phyloP scores from a whole-genome alignment of 2,329 filamentous ascomycete species.

The Capronia coronata region DNA sequence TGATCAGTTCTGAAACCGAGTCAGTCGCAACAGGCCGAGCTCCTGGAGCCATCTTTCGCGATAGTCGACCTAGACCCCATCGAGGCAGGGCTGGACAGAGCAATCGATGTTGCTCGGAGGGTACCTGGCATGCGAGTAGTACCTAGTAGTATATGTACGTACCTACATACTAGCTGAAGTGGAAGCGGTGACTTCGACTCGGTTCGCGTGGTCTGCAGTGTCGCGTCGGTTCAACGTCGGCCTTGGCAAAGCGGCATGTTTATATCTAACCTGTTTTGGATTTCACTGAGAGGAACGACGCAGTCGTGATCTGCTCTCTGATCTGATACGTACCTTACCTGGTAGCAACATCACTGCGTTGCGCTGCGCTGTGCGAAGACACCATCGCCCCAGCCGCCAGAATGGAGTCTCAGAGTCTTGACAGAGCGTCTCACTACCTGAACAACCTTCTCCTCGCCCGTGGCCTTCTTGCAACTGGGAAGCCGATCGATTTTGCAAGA shows the following conservation, averaged over 20 bases:
- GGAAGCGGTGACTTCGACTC: neutral
- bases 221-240: neutral
- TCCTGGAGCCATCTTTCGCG: neutral
- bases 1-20: constrained; percentile 2
- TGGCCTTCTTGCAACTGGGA: constrained; percentile 54
- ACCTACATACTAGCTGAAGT: neutral
- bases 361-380: neutral
- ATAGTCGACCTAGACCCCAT: neutral
- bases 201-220: neutral
- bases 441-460: constrained; percentile 61
- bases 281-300: neutral
- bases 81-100: neutral
- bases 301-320: no score
- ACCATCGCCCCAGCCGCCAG: neutral
- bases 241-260: constrained; percentile 3
- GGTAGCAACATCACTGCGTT: no score
- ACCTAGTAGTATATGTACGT: no score
- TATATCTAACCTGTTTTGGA: constrained; percentile 12
- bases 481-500: constrained; percentile 68
- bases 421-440: constrained; percentile 57
- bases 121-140: no score
- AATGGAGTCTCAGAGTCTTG: constrained; percentile 35
- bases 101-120: neutral
- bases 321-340: no score
- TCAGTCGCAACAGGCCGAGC: neutral